These are phyloP conservation scores for Colletotrichum ledebouriae DNA, from an alignment of 2,329 filamentous ascomycete species.

Conservation along the genomic window DNA sequence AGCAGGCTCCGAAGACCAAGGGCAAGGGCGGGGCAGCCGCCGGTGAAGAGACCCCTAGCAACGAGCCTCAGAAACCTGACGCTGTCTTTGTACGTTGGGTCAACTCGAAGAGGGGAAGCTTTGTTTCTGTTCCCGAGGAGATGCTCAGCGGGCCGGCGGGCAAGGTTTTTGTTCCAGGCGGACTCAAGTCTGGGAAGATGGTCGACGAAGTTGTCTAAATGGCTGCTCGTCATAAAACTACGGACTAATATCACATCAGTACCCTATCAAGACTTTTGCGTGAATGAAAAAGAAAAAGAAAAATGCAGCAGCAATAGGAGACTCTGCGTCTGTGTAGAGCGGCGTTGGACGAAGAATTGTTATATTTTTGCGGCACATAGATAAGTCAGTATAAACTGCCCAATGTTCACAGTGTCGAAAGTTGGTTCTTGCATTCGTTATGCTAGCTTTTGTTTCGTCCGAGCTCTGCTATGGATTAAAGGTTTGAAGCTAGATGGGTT, in stretches of 20 bases:
- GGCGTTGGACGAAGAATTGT: conserved; percentile 20
- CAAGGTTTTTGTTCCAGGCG: conserved; percentile 63
- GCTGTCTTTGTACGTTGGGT: conserved; percentile 79
- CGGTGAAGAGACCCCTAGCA: conserved; percentile 64
- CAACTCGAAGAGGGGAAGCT: conserved; percentile 74
- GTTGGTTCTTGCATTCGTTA: neutral
- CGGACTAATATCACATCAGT: too few species aligned
- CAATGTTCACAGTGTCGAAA: neutral
- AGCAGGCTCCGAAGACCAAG: conserved; percentile 83
- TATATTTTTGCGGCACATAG: conserved; percentile 3
- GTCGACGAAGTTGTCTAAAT: conserved; percentile 67
- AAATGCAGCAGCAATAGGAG: neutral
- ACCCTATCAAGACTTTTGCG: too few species aligned
- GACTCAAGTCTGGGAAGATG: conserved; percentile 60
- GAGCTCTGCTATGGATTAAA: neutral
- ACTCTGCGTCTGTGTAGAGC: neutral
- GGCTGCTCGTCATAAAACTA: too few species aligned
- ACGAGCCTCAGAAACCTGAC: conserved; percentile 63
- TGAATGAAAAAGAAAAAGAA: too few species aligned
- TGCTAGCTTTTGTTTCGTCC: neutral
- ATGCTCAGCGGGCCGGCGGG: conserved; percentile 76
- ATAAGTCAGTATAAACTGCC: neutral
- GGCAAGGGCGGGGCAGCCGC: conserved; percentile 59
- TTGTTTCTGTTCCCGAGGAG: conserved; percentile 75
- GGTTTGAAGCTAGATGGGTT: neutral